Percentiles rank a stretch among this genome's conserved stretches.
These are phyloP conservation scores for Zygosaccharomyces bisporus DNA, from an alignment of 805 yeast genomes.

Conservation along the genomic window DNA sequence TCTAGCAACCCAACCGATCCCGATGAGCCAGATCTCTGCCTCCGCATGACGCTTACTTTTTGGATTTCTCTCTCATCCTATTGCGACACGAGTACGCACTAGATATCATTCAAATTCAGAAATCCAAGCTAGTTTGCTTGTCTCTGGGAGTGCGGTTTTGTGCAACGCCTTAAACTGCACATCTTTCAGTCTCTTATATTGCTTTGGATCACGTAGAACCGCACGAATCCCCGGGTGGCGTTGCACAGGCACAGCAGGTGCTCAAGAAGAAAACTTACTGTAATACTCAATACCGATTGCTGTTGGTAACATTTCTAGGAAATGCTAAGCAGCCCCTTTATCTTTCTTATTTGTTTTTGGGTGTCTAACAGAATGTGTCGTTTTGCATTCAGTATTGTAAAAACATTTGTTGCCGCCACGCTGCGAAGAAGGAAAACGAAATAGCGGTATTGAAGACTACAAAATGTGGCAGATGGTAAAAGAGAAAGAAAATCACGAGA, in stretches of 20 bases:
- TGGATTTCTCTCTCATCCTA: not conserved
- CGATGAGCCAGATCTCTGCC: not conserved
- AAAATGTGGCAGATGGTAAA: not conserved
- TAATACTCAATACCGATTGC: not conserved
- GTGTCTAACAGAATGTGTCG: not conserved
- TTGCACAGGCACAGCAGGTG: not conserved
- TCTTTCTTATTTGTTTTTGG: not conserved
- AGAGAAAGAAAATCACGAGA: not conserved
- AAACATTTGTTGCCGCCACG: slow-evolving; percentile 1
- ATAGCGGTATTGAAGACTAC: not conserved
- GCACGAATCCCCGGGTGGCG: not conserved
- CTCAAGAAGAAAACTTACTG: not conserved
- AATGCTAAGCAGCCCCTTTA: not conserved
- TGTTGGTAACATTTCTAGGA: not conserved
- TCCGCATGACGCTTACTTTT: not conserved
- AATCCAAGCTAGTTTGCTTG: not conserved
- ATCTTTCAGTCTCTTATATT: not conserved
- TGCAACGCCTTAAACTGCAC: not conserved
- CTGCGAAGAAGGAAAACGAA: not conserved
- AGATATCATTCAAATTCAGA: not conserved
- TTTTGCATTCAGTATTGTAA: not conserved
- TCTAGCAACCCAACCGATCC: not conserved
- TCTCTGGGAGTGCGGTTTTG: too few species aligned
- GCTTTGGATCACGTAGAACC: not conserved
- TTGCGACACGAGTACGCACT: not conserved